These are phyloP conservation scores for Austropuccinia psidii DNA, from an alignment of 1,284 basidiomycete genomes.

Conservation along the genomic window DNA sequence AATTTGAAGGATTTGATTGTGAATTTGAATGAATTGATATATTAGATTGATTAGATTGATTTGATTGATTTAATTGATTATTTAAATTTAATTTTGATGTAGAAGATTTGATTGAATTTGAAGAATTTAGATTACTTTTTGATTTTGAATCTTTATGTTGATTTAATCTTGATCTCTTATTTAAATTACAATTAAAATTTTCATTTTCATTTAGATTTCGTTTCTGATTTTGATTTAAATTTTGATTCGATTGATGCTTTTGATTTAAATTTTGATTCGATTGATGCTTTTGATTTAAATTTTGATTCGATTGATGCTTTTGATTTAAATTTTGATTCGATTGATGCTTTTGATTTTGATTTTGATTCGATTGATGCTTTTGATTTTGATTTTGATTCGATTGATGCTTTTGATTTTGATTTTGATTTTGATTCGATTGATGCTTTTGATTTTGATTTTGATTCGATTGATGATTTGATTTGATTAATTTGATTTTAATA, in stretches of 20 bases:
- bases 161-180: not conserved
- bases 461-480: no score
- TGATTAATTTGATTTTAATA: no score
- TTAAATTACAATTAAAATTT: no score
- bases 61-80: not conserved
- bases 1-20: no score
- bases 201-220: no score
- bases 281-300: not conserved
- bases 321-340: not conserved
- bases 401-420: no score
- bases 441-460: no score
- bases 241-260: not conserved
- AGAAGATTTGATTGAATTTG: not conserved
- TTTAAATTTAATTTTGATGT: not conserved
- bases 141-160: not conserved
- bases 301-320: not conserved
- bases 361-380: not conserved
- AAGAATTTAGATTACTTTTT: not conserved
- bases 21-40: no score
- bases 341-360: not conserved
- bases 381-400: not conserved
- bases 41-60: not conserved
- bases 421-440: no score
- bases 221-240: not conserved
- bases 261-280: not conserved